Evolutionary conservation across 805 yeast genomes (phyloP).

Genomic region (Brettanomyces naardenensis): DNA sequence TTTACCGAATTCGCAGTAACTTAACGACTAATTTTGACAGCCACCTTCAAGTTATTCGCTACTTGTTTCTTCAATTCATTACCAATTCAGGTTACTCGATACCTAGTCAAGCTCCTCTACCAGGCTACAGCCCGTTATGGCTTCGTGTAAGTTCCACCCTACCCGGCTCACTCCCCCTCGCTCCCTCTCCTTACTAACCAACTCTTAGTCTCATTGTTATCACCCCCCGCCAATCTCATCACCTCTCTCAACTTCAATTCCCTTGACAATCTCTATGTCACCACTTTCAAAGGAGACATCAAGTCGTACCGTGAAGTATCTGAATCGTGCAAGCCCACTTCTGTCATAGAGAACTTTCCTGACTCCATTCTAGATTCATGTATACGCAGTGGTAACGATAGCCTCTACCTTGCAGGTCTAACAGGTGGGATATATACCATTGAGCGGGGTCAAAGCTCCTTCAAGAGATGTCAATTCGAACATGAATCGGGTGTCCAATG

Average conservation of each 20-base stretch:
- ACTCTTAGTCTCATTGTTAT: slow-evolving; percentile 1
- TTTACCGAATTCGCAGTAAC: no score
- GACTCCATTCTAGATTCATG: slow-evolving; percentile 3
- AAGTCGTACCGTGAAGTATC: not conserved
- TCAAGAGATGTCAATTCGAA: not conserved
- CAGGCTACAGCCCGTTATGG: no score
- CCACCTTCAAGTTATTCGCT: no score
- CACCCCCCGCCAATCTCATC: slow-evolving; percentile 7
- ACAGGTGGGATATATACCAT: not conserved
- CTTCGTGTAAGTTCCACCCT: no score
- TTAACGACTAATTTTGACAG: no score
- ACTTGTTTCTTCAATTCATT: no score
- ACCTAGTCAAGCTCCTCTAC: no score
- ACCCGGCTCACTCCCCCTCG: no score
- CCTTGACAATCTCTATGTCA: not conserved
- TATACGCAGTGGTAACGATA: not conserved
- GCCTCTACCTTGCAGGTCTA: not conserved
- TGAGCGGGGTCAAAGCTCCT: not conserved
- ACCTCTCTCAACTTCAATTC: slow-evolving; percentile 5
- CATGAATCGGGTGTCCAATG: slow-evolving; percentile 4
- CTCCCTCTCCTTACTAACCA: slow-evolving; percentile 1
- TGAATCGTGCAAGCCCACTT: not conserved
- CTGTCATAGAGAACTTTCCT: not conserved
- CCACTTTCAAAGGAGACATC: slow-evolving; percentile 7
- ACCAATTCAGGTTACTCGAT: no score